Evolutionary conservation across 2,329 filamentous ascomycete genomes (phyloP).

Genomic region (Immersiporthe knoxdaviesiana): DNA sequence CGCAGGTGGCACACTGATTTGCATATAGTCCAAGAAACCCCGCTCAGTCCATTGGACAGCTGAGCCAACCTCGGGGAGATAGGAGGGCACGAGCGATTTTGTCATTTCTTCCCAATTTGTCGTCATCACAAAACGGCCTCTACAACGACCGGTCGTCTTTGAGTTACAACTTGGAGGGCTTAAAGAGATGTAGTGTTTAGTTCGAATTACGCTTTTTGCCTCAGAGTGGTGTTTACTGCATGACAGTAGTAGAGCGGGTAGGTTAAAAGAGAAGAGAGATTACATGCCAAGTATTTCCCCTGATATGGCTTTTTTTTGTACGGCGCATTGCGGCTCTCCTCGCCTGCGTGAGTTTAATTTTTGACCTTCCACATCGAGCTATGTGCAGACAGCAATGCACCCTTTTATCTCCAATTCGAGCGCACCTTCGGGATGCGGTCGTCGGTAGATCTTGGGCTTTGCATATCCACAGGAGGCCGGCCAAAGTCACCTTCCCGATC

Average conservation of each 20-base stretch:
- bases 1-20: not conserved
- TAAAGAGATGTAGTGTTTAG: not conserved
- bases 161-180: no score
- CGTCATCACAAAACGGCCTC: constrained; percentile 17
- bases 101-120: constrained; percentile 12
- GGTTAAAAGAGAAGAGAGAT: not conserved
- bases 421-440: constrained; percentile 6
- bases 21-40: not conserved
- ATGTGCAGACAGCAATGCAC: not conserved
- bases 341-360: constrained; percentile 17
- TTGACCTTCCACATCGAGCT: constrained; percentile 19
- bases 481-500: constrained; percentile 17
- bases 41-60: constrained; percentile 8
- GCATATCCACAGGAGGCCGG: not conserved
- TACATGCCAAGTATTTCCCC: not conserved
- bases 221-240: not conserved
- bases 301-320: not conserved
- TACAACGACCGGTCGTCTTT: constrained; percentile 6
- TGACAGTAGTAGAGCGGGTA: no score
- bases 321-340: constrained; percentile 18
- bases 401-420: not conserved
- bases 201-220: not conserved
- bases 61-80: constrained; percentile 14
- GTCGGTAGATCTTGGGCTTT: constrained; percentile 17
- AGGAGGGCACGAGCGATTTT: constrained; percentile 9